Base-by-base conservation (phyloP, 2,329 filamentous ascomycete species). In the Cladosporium sp. region DNA sequence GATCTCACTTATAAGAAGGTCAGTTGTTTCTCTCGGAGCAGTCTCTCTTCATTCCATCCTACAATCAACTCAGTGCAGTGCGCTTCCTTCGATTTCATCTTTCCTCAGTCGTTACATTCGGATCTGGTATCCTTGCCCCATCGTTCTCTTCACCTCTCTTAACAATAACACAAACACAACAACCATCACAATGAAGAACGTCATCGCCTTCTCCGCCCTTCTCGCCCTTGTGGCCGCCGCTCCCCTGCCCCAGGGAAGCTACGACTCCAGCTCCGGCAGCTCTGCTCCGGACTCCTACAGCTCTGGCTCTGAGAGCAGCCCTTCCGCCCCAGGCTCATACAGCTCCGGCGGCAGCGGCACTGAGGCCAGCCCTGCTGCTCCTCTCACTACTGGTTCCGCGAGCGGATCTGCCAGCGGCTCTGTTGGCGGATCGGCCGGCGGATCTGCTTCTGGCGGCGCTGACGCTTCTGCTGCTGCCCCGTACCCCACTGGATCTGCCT, bases 191-290 rank as follows among this genome's bases (percentile, higher is more conserved):
- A 53, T 53, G 50, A 53, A 46, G 50, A 42, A 42, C 43, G 38
- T 53, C 43, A 42, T 46, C 37, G 50, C 50, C 19, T 41, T 53
- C 50, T 53, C 50, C 35, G 43, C 44, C 22, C 44, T 53, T 28
- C 35, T 53, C 31, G 50, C 50, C 43, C 43, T 53, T 10, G 50
- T 43, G 42, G 44, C 44, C 7, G 50, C 50, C 11, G 50, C 50
- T 19, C 50, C 50, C 16, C n/a, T 53, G 2, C 50, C 50, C 5
- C 38, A 46, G 35, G 43, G 37, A 19, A 42, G 34, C 18, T 53
- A 53, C 50, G 43, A 18, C 22, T 19, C 22, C 42, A 38, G 32
- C 22, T 46, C 49, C 18, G 43, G 49, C 28, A 22, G 41, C 33
- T 18, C 43, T 37, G 18, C 46, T 13, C 31, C 46, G 2, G n/a